These are phyloP conservation scores for Coffea eugenioides DNA, from an alignment of 257 asterid species.

Conservation along the genomic window DNA sequence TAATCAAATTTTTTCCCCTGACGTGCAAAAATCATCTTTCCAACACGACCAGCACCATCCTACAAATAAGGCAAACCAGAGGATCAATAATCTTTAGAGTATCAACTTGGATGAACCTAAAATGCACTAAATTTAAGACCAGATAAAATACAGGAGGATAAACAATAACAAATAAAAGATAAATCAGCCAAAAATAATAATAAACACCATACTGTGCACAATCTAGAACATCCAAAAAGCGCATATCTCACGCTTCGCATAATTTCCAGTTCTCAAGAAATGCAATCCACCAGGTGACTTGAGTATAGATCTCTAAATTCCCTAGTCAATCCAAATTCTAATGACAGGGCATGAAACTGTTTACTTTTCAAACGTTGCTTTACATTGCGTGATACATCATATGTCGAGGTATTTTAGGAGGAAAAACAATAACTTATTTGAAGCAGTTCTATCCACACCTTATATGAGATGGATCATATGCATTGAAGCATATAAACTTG, in stretches of 20 bases:
- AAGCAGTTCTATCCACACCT: not conserved
- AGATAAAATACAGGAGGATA: not conserved
- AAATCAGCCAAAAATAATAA: not conserved
- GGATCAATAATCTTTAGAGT: constrained; percentile 7
- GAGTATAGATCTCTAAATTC: not conserved
- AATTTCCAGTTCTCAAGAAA: not conserved
- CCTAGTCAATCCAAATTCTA: not conserved
- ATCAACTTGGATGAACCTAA: constrained; percentile 1
- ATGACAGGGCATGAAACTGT: not conserved
- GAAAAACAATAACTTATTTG: not conserved
- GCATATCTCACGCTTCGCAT: not conserved
- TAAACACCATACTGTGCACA: not conserved
- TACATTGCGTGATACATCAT: not conserved
- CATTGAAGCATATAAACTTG: not conserved
- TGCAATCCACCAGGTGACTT: not conserved
- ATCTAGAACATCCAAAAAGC: not conserved
- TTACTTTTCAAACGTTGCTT: not conserved
- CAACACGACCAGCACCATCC: constrained; percentile 99
- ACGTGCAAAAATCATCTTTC: constrained; percentile 94
- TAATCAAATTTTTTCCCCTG: constrained; percentile 97
- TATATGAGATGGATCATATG: not conserved
- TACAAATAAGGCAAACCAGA: constrained; percentile 27
- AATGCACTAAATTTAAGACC: constrained; percentile 6
- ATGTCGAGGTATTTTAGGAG: not conserved
- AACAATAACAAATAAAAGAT: not conserved